A percentile compares a stretch with the other conserved stretches of the same genome.
These are phyloP conservation scores for Solidago caesia DNA, from an alignment of 129 eudicot species.

Conservation along the genomic window DNA sequence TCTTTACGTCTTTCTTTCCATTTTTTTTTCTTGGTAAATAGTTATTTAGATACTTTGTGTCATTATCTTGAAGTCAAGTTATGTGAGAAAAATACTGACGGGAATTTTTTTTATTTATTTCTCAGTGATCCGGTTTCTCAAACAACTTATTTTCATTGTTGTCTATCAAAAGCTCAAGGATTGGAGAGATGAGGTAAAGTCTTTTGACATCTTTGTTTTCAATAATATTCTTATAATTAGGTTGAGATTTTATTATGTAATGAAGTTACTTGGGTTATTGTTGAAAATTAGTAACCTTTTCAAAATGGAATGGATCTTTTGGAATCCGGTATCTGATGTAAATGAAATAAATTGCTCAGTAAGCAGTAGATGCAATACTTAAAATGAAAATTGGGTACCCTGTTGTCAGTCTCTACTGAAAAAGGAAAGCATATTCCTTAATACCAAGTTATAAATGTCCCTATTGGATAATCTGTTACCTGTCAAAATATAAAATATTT, in stretches of 20 bases:
- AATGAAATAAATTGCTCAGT: neutral
- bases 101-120: neutral
- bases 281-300: neutral
- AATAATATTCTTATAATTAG: neutral
- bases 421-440: neutral
- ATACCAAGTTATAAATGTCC: neutral
- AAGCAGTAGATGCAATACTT: neutral
- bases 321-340: neutral
- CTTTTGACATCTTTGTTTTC: neutral
- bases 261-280: neutral
- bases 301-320: neutral
- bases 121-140: conserved; percentile 14
- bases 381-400: neutral
- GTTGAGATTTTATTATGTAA: neutral
- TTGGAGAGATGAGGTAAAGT: conserved; percentile 29
- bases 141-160: conserved; percentile 13
- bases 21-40: neutral
- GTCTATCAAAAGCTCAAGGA: conserved; percentile 16
- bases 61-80: neutral
- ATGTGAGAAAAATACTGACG: conserved; percentile 5
- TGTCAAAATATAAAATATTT: neutral
- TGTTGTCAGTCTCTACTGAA: neutral
- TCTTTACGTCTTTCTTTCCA: neutral
- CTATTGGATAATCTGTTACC: neutral
- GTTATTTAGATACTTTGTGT: neutral